Evolutionary conservation across 1,284 basidiomycete genomes (phyloP).

Genomic region (Cerrena zonata): DNA sequence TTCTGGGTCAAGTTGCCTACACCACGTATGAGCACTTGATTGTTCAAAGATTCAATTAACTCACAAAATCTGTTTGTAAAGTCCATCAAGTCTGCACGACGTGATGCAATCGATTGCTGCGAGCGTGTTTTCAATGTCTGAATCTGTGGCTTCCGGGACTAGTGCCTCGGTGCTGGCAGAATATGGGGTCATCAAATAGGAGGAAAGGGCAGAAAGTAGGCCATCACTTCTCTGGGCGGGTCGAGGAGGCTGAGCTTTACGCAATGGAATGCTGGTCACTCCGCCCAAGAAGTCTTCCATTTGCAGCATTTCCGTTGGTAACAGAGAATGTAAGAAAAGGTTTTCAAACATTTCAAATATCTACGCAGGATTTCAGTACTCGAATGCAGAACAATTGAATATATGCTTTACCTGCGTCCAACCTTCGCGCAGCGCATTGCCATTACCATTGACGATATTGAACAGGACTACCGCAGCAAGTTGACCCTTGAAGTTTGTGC

Average conservation of each 20-base stretch:
- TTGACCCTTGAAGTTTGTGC: conserved; percentile 92
- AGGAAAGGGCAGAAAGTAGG: conserved; percentile 88
- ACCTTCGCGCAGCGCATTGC: conserved; percentile 88
- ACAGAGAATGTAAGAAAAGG: conserved; percentile 86
- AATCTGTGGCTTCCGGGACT: conserved; percentile 78
- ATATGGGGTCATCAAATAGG: conserved; percentile 95
- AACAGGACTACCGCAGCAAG: conserved; percentile 95
- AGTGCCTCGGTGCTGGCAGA: conserved; percentile 62
- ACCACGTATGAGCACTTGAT: conserved; percentile 4
- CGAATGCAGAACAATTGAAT: background rate
- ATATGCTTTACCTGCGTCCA: conserved; percentile 72
- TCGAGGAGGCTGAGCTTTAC: conserved; percentile 66
- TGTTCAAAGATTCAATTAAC: conserved; percentile 22
- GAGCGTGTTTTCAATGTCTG: conserved; percentile 89
- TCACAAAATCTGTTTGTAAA: conserved; percentile 88
- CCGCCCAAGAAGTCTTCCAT: conserved; percentile 96
- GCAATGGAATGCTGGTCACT: conserved; percentile 82
- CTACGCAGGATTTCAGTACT: conserved; percentile 32
- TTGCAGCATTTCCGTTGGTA: conserved; percentile 84
- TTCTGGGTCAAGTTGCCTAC: conserved; percentile 69
- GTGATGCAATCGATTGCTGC: conserved; percentile 94
- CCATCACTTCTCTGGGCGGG: conserved; percentile 74
- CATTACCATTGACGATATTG: conserved; percentile 95
- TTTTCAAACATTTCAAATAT: conserved; percentile 99
- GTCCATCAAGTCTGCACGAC: conserved; percentile 88